Evolutionary conservation across 2,329 filamentous ascomycete species (phyloP), one percentile per base, ranked within the genome.

Genomic region (Berkeleyomyces rouxiae): DNA sequence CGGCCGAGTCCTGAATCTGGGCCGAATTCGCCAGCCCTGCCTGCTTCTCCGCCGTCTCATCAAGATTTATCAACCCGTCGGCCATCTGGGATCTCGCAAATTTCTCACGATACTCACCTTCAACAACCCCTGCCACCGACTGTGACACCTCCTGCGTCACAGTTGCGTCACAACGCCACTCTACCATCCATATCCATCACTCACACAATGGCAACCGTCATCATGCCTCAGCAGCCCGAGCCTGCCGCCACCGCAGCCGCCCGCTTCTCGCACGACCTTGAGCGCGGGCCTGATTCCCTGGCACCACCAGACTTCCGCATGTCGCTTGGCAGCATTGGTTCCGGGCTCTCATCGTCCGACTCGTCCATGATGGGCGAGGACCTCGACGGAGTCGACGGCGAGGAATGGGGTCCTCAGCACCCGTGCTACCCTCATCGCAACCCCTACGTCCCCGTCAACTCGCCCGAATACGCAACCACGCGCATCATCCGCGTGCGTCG

Each of bases 361-460:
- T 83, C 80, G 9, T 83, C 81, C 33, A 84, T 84, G 46, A 79
- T 83, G 77, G 81, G 81, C 44, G 81, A 84, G 40, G 81, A 85
- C 58, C 79, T 87, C 42, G 81, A 84, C 59, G 79, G 81, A 31
- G 84, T 83, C 37, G 78, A 84, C 61, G 86, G 87, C 66, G 83
- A 90, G 60, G 83, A 90, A 73, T 99, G 93, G 93, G 92, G 93
- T 0, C 90, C 91, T 11, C 84, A 87, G 47, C 93, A 99, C 71
- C 92, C 93, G 3, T 99, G 93, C 72, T 97, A 86, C 71, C 93
- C 93, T 58, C 93, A 97, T 70, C 77, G 90, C 46, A 97, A 97
- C 70, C 88, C 91, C 0, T 91, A 99, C 72, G 92, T 96, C 4
- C 85, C 91, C 0, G 71, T 88, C 9, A 78, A 84, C 63, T 95